Evolutionary conservation across 164 flowering plant genomes (phyloP).

Genomic region (Berberis thunbergii): DNA sequence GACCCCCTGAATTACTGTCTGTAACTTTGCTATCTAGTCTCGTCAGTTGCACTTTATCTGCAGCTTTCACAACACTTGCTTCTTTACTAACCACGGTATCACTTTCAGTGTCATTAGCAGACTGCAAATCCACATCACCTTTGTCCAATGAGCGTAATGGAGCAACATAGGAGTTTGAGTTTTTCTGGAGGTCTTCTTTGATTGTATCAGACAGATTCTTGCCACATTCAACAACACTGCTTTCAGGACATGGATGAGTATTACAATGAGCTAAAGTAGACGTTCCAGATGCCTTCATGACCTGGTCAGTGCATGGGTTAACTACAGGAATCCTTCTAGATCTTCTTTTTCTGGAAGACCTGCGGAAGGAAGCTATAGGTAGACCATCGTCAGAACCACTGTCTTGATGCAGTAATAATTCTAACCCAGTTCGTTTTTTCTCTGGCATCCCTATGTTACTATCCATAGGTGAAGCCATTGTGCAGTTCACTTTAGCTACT

Average conservation of each 20-base stretch:
- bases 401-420: background rate
- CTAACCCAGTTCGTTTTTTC: slow-evolving; percentile 11
- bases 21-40: slow-evolving; percentile 26
- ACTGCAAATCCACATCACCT: slow-evolving; percentile 7
- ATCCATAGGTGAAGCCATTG: slow-evolving; percentile 8
- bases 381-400: slow-evolving; percentile 11
- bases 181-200: slow-evolving; percentile 14
- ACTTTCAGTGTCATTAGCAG: slow-evolving; percentile 9
- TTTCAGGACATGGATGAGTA: slow-evolving; percentile 9
- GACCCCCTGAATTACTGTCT: slow-evolving; percentile 12
- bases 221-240: slow-evolving; percentile 11
- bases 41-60: slow-evolving; percentile 16
- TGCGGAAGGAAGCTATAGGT: slow-evolving; percentile 13
- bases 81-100: slow-evolving; percentile 8
- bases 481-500: slow-evolving; percentile 12
- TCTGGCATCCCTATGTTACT: slow-evolving; percentile 8
- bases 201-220: slow-evolving; percentile 12
- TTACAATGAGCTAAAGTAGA: slow-evolving; percentile 15
- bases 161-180: slow-evolving; percentile 10
- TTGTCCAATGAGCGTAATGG: slow-evolving; percentile 6
- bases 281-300: slow-evolving; percentile 10
- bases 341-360: slow-evolving; percentile 22
- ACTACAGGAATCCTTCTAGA: slow-evolving; percentile 17
- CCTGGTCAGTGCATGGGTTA: slow-evolving; percentile 10
- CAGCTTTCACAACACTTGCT: slow-evolving; percentile 11